Conservation (phyloP, 306 rosid genomes). For the Coriaria nepalensis region DNA sequence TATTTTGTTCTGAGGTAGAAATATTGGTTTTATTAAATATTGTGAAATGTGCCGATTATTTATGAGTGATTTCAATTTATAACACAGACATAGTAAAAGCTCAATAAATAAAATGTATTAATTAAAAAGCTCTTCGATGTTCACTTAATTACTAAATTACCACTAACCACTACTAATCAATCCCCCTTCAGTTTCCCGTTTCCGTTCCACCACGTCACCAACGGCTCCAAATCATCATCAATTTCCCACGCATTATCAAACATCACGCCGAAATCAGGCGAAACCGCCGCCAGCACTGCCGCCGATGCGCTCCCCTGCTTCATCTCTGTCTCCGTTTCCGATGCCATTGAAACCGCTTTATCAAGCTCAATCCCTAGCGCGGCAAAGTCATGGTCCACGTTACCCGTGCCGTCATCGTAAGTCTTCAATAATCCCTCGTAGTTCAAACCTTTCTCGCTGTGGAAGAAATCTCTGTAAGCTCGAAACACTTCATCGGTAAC, state of each 20-base stretch:
- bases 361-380: conserved; percentile 74
- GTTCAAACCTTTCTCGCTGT: conserved; percentile 75
- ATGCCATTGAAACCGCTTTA: conserved; percentile 25
- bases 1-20: no score
- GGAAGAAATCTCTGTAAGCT: conserved; percentile 75
- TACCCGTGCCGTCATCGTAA: conserved; percentile 95
- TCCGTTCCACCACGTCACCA: conserved; percentile 61
- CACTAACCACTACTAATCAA: no score
- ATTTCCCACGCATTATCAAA: conserved; percentile 94
- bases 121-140: no score
- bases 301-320: conserved; percentile 95
- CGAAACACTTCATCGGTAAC: conserved; percentile 88
- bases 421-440: conserved; percentile 83
- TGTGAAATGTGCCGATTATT: no score
- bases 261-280: conserved; percentile 85
- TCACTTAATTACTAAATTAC: no score
- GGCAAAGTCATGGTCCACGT: conserved; percentile 90
- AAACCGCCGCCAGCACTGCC: conserved; percentile 94
- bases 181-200: conserved; percentile 83
- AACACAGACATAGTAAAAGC: no score
- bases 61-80: no score
- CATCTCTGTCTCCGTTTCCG: conserved; percentile 87
- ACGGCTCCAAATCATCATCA: conserved; percentile 83
- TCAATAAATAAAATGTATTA: no score
- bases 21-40: no score